Conservation (phyloP, 73 alveolate genomes). For the Symbiodinium pilosum region DNA sequence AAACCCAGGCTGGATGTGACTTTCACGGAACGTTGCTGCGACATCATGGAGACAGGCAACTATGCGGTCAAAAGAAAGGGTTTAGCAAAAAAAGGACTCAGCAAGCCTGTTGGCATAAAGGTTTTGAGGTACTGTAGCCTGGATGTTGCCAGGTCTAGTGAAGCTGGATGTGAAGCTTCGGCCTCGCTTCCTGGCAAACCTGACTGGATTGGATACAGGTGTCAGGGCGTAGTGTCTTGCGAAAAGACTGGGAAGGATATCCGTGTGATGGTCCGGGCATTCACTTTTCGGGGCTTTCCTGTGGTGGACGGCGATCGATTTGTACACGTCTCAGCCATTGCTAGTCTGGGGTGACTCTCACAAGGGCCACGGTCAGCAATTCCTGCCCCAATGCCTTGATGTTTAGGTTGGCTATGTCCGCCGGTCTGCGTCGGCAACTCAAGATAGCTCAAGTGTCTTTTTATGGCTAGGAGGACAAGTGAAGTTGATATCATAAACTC, state of each 20-base stretch:
- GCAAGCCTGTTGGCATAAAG: too few relatives aligned
- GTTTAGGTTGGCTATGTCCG: conserved; percentile 60
- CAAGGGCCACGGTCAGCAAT: not conserved
- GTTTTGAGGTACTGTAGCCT: not conserved
- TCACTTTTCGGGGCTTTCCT: conserved; percentile 76
- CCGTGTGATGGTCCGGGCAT: conserved; percentile 85
- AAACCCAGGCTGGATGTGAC: conserved; percentile 54
- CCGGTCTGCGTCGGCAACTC: conserved; percentile 42
- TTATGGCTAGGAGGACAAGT: too few relatives aligned
- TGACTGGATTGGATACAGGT: not conserved
- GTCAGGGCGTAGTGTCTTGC: not conserved
- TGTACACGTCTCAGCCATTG: not conserved
- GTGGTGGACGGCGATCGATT: conserved; percentile 69
- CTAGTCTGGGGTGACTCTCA: not conserved
- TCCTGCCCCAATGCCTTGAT: not conserved
- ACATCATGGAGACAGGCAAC: conserved; percentile 69
- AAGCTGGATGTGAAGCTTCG: conserved; percentile 59
- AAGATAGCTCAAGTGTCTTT: too few relatives aligned
- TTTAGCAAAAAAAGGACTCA: too few relatives aligned
- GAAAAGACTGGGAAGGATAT: conserved; percentile 20
- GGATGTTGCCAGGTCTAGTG: conserved; percentile 49
- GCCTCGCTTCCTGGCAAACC: conserved; percentile 53
- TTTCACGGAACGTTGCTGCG: conserved; percentile 77
- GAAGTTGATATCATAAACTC: too few relatives aligned
- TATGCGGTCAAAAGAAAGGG: too few relatives aligned